Evolutionary conservation across 2,329 filamentous ascomycete species (phyloP).

Genomic region (Fusarium sterilihyphosum): DNA sequence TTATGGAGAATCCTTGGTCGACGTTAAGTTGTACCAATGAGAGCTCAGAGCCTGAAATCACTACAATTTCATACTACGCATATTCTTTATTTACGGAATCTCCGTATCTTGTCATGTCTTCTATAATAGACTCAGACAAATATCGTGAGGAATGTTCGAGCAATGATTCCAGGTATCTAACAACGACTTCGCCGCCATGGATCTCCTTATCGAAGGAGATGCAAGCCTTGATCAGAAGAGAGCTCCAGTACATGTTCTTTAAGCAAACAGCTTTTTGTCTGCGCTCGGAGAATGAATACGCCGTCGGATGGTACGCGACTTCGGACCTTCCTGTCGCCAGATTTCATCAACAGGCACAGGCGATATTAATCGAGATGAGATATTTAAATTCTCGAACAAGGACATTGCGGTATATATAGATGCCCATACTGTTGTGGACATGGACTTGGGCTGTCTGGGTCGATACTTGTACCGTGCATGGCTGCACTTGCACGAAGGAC

Average conservation of each 20-base stretch:
- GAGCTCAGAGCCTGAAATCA: too few relatives aligned
- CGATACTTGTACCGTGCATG: neutral
- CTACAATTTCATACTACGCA: too few relatives aligned
- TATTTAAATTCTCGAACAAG: neutral
- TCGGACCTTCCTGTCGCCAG: neutral
- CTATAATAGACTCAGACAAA: neutral
- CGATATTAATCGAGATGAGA: neutral
- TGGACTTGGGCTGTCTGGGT: neutral
- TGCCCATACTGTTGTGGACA: rapidly evolving
- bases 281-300: neutral
- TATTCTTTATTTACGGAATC: neutral
- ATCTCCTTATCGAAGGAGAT: neutral
- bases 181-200: neutral
- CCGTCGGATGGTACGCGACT: neutral
- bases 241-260: neutral
- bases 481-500: neutral
- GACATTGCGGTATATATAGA: neutral
- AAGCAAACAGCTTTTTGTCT: neutral
- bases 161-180: neutral
- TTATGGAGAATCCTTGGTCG: neutral
- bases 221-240: neutral
- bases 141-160: neutral
- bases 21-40: too few relatives aligned
- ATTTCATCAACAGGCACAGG: neutral
- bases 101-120: neutral